Base-by-base conservation (phyloP, 148 eudicot species). In the Cornus suecica region DNA sequence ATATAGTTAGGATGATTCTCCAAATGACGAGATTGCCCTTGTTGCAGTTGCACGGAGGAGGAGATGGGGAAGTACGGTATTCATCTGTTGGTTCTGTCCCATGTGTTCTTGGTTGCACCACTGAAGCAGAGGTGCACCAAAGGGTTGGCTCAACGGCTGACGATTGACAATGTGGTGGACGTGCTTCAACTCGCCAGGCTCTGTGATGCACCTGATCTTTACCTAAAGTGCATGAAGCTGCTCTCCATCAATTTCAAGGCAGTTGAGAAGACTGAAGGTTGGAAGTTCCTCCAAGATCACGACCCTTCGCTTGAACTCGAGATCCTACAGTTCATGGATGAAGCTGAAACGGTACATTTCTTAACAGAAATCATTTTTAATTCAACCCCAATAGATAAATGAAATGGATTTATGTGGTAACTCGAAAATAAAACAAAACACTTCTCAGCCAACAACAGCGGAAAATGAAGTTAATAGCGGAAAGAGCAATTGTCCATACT, bases 221-320 rank as follows among this genome's bases (percentile, higher is more conserved):
- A 88, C 79, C 87, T 96, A 48, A 93, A 83, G 81, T 84, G 89
- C 76, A 84, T 93, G 93, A 93, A 81, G 65, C 28, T 90, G 70
- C 79, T 88, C 31, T 85, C 80, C 3, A 73, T 41, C 16, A 85
- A 88, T 13, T 85, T 87, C 81, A 93, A 84, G 74, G 80, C 83
- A 4, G 88, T 93, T 68, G 88, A 87, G 81, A 84, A 90, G 71
- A 93, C 99, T 0, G 99, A 96, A 77, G 94, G 84, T 0, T 96
- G 97, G 97, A 86, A 77, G 66, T 96, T 93, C 74, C 76, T 96
- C 26, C 93, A 84, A 62, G 82, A 90, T 23, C 85, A 96, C 65
- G 98, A 96, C 64, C 97, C 98, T 10, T 79, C 77, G 80, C 90
- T 96, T 11, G 99, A 96, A 70, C 97, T 96, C 3, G 92, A 96